A percentile compares a stretch with the other conserved stretches of the same genome.
These are phyloP conservation scores for Penicillium mononematosum DNA, from an alignment of 495 filamentous ascomycete genomes.

Conservation along the genomic window DNA sequence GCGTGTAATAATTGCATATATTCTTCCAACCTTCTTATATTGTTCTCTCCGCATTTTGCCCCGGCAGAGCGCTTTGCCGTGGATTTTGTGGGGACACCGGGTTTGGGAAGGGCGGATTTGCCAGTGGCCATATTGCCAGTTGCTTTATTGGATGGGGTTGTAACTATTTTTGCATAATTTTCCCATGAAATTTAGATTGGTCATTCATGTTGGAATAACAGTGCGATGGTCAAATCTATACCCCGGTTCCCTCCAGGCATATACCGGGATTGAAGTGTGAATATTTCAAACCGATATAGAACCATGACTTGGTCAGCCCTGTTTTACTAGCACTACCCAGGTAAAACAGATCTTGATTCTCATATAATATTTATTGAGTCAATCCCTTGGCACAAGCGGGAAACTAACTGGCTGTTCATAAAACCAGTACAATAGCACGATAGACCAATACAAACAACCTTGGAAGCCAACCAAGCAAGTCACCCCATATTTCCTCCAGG, in stretches of 20 bases:
- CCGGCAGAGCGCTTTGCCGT: constrained; percentile 4
- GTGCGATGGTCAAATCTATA: neutral
- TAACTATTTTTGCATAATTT: neutral
- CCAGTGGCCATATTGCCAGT: neutral
- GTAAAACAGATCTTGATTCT: neutral
- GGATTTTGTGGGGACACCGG: neutral
- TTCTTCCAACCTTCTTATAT: neutral
- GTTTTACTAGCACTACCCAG: neutral
- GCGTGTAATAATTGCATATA: neutral
- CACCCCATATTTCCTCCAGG: neutral
- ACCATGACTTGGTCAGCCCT: no score
- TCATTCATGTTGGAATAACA: neutral
- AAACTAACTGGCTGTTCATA: neutral
- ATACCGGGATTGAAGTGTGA: neutral
- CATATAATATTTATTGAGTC: neutral
- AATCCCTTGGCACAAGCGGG: no score
- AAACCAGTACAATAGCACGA: neutral
- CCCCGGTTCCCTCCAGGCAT: neutral
- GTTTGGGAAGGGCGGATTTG: no score
- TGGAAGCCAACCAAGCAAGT: neutral
- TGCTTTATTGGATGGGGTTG: neutral
- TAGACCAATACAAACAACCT: neutral
- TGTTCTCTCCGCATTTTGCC: neutral
- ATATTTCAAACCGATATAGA: neutral
- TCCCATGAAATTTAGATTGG: neutral